Evolutionary conservation across 192 early-diverging fungal species (phyloP).

Genomic region (Powellomyces hirtus): DNA sequence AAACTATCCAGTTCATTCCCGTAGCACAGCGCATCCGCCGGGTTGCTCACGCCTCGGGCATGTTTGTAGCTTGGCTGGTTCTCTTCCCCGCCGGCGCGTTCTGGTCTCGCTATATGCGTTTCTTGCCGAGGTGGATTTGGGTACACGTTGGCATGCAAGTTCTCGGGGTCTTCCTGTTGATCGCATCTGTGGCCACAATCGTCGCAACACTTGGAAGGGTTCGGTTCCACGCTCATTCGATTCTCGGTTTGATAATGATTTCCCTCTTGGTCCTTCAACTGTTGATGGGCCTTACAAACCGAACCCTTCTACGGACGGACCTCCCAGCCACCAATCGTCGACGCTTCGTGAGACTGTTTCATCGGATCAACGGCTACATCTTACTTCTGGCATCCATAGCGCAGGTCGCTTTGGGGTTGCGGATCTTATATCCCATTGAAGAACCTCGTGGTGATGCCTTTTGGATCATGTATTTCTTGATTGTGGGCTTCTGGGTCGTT

Average conservation of each 20-base stretch:
- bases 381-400: conserved; percentile 20
- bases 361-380: conserved; percentile 8
- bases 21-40: neutral
- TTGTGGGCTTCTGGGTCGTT: conserved; percentile 26
- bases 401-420: conserved; percentile 36
- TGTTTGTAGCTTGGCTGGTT: conserved; percentile 34
- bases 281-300: conserved; percentile 21
- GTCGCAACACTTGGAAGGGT: conserved; percentile 14
- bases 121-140: conserved; percentile 26
- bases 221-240: conserved; percentile 24
- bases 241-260: conserved; percentile 31
- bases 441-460: conserved; percentile 29
- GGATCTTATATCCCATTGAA: conserved; percentile 35
- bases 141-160: conserved; percentile 28
- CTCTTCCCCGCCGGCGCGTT: conserved; percentile 33
- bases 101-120: conserved; percentile 34
- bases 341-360: neutral
- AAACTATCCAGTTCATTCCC: neutral
- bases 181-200: conserved; percentile 8
- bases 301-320: conserved; percentile 26
- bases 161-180: neutral
- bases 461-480: conserved; percentile 38
- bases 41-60: conserved; percentile 29
- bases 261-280: conserved; percentile 27
- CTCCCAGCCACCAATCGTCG: conserved; percentile 2